phyloP scores from a whole-genome alignment of 2,329 filamentous ascomycete genomes.

The Xylaria sp. region DNA sequence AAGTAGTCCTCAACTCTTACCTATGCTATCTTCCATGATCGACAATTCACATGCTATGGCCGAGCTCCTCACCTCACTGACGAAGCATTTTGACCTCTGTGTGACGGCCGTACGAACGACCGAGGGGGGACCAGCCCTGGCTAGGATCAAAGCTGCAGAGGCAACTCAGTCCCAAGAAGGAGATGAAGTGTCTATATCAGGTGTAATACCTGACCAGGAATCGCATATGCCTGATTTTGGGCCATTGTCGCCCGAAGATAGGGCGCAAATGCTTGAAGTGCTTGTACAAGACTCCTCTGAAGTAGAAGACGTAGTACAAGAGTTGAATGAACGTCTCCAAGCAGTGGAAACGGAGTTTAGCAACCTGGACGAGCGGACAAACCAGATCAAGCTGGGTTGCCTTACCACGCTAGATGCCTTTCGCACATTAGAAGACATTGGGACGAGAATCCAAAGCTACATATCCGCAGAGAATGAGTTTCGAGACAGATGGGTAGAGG shows the following conservation, averaged over 20 bases:
- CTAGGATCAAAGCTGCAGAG: constrained; percentile 75
- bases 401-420: constrained; percentile 71
- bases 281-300: constrained; percentile 76
- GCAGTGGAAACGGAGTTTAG: constrained; percentile 80
- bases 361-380: constrained; percentile 71
- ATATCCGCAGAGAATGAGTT: constrained; percentile 74
- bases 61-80: constrained; percentile 80
- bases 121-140: constrained; percentile 79
- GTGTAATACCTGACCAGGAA: constrained; percentile 70
- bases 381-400: constrained; percentile 66
- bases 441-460: constrained; percentile 72
- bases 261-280: constrained; percentile 84
- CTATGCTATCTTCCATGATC: constrained; percentile 72
- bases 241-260: constrained; percentile 79
- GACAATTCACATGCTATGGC: constrained; percentile 85
- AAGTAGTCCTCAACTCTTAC: constrained; percentile 58
- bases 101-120: constrained; percentile 91
- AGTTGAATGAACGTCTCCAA: constrained; percentile 78
- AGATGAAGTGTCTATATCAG: constrained; percentile 71
- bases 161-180: constrained; percentile 60
- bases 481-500: constrained; percentile 75
- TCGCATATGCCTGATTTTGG: constrained; percentile 66
- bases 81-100: constrained; percentile 91
- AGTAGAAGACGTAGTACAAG: constrained; percentile 73
- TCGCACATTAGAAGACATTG: constrained; percentile 73